Conservation (phyloP, 2,329 filamentous ascomycete genomes). For the Ramichloridium luteum region DNA sequence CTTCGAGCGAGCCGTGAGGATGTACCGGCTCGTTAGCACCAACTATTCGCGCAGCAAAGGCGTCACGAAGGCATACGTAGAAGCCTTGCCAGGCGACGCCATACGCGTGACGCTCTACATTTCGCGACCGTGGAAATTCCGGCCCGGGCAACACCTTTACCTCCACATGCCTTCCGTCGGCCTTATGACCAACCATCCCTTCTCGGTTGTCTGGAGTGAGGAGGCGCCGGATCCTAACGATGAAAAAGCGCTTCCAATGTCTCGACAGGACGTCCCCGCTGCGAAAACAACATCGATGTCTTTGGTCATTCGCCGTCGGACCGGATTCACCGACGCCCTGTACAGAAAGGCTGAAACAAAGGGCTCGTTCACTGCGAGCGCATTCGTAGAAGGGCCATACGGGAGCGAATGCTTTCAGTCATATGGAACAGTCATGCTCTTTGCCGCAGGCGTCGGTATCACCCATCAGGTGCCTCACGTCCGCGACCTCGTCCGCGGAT, state of each 20-base stretch:
- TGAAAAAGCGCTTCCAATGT: constrained; percentile 38
- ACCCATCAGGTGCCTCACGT: constrained; percentile 89
- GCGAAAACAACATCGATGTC: constrained; percentile 49
- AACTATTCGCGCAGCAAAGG: constrained; percentile 49
- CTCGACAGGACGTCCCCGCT: constrained; percentile 39
- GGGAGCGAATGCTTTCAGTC: constrained; percentile 69
- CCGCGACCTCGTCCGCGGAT: constrained; percentile 46
- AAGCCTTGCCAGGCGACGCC: constrained; percentile 65
- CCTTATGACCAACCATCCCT: constrained; percentile 64
- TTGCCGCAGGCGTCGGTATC: constrained; percentile 88
- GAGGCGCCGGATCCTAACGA: constrained; percentile 35
- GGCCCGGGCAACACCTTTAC: constrained; percentile 66
- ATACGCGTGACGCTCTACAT: constrained; percentile 61
- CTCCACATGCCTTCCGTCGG: constrained; percentile 64
- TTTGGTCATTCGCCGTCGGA: constrained; percentile 76
- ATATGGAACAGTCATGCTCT: constrained; percentile 82
- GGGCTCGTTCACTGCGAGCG: constrained; percentile 49
- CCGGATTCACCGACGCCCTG: constrained; percentile 74
- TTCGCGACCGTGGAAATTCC: constrained; percentile 64
- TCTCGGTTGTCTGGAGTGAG: constrained; percentile 67
- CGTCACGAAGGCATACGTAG: constrained; percentile 56
- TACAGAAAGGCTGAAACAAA: constrained; percentile 53
- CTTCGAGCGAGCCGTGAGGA: constrained; percentile 48
- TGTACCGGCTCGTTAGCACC: constrained; percentile 49
- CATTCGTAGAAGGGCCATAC: constrained; percentile 83